phyloP scores from a whole-genome alignment of 176 grass and related monocot genomes.

The Melocanna baccifera region DNA sequence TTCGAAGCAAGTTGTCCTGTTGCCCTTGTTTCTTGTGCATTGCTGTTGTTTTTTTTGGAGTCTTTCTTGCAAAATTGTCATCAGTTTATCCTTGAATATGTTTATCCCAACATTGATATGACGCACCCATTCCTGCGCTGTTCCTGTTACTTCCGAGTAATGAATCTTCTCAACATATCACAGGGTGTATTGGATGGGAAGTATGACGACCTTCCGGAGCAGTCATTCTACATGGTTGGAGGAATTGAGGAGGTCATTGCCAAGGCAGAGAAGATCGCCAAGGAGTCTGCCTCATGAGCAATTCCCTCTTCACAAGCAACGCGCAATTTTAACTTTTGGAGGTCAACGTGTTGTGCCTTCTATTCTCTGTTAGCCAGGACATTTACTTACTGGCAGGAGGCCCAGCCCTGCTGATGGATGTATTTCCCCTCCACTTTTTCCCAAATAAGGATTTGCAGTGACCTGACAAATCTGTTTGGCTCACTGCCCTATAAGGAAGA shows the following conservation, averaged over 20 bases:
- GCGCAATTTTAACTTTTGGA: slow-evolving; percentile 27
- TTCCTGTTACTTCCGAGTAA: neutral
- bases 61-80: neutral
- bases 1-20: neutral
- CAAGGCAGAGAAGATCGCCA: slow-evolving; percentile 92
- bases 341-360: slow-evolving; percentile 34
- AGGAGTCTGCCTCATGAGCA: slow-evolving; percentile 66
- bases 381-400: slow-evolving; percentile 44
- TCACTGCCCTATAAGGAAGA: slow-evolving; percentile 38
- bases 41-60: neutral
- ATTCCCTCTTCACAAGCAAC: neutral
- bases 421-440: slow-evolving; percentile 6
- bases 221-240: slow-evolving; percentile 97
- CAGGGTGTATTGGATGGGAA: slow-evolving; percentile 92
- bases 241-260: slow-evolving; percentile 91
- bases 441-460: slow-evolving; percentile 50
- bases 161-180: slow-evolving; percentile 8
- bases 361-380: slow-evolving; percentile 42
- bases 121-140: neutral
- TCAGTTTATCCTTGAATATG: neutral
- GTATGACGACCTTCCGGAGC: slow-evolving; percentile 81
- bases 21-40: neutral
- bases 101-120: neutral
- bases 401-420: slow-evolving; percentile 42
- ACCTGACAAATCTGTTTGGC: slow-evolving; percentile 13